Evolutionary conservation across 1,284 basidiomycete genomes (phyloP).

Genomic region (Pyrrhoderma noxium): DNA sequence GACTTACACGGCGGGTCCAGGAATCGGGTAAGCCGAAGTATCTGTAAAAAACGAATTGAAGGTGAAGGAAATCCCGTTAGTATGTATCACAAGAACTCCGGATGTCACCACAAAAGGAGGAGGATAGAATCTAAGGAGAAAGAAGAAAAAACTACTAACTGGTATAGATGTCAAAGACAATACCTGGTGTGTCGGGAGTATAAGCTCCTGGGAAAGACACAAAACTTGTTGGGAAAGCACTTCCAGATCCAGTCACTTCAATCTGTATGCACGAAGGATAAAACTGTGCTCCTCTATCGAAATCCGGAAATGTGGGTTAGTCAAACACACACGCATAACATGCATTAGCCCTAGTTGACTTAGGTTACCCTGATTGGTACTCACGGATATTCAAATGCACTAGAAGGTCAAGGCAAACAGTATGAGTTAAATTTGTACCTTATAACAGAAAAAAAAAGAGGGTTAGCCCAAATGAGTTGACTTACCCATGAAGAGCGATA

Average conservation of each 20-base stretch:
- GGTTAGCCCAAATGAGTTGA: too few relatives aligned
- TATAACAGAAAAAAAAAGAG: not conserved
- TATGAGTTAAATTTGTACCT: not conserved
- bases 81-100: too few relatives aligned
- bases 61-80: too few relatives aligned
- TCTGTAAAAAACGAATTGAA: too few relatives aligned
- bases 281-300: conserved; percentile 29
- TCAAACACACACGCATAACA: too few relatives aligned
- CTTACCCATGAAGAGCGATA: conserved; percentile 14
- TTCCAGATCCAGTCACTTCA: conserved; percentile 43
- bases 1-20: conserved; percentile 20
- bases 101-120: too few relatives aligned
- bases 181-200: conserved; percentile 37
- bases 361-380: not conserved
- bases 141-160: conserved; percentile 2
- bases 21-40: conserved; percentile 20
- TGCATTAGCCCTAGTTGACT: not conserved
- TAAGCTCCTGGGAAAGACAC: conserved; percentile 50
- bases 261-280: conserved; percentile 48
- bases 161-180: conserved; percentile 36
- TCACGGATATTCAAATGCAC: not conserved
- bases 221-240: conserved; percentile 34
- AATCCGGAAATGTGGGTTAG: too few relatives aligned
- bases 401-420: too few relatives aligned
- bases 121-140: not conserved